Conservation (phyloP, 306 rosid species). For the Oemleria cerasiformis region DNA sequence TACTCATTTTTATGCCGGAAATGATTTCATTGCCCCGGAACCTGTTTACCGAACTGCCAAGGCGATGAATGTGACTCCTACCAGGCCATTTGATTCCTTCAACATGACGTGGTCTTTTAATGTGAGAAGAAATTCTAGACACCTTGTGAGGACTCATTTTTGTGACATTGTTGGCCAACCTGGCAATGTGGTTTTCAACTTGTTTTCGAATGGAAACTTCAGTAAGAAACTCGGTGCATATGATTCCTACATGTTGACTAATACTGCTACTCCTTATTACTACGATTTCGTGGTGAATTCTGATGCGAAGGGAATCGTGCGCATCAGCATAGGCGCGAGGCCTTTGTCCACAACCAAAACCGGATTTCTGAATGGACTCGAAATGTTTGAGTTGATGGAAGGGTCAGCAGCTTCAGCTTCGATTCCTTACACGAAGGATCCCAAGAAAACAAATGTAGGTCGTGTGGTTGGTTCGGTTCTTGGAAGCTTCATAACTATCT, state of each 20-base stretch:
- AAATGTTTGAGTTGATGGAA: slow-evolving; percentile 35
- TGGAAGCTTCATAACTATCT: slow-evolving; percentile 31
- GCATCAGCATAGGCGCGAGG: slow-evolving; percentile 27
- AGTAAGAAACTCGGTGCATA: neutral
- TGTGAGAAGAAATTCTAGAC: slow-evolving; percentile 6
- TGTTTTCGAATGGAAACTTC: slow-evolving; percentile 15
- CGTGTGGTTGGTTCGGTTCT: slow-evolving; percentile 26
- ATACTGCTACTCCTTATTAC: slow-evolving; percentile 6
- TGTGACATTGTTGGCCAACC: slow-evolving; percentile 18
- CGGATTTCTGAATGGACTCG: slow-evolving; percentile 45
- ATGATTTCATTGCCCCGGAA: slow-evolving; percentile 12
- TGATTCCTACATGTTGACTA: neutral
- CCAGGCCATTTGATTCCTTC: neutral
- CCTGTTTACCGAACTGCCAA: slow-evolving; percentile 31
- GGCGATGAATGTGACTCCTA: neutral
- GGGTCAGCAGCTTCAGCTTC: neutral
- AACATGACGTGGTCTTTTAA: slow-evolving; percentile 36
- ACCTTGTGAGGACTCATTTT: slow-evolving; percentile 41
- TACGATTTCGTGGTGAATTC: slow-evolving; percentile 27
- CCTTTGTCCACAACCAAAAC: accelerated
- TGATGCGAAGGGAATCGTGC: slow-evolving; percentile 18
- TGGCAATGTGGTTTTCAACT: neutral
- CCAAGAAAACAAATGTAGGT: neutral
- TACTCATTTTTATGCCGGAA: neutral
- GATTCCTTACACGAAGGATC: neutral